A percentile compares a stretch with the other conserved stretches of the same genome.
These are phyloP conservation scores for Dactylis glomerata DNA, from an alignment of 176 grass and related monocot species.

Conservation along the genomic window DNA sequence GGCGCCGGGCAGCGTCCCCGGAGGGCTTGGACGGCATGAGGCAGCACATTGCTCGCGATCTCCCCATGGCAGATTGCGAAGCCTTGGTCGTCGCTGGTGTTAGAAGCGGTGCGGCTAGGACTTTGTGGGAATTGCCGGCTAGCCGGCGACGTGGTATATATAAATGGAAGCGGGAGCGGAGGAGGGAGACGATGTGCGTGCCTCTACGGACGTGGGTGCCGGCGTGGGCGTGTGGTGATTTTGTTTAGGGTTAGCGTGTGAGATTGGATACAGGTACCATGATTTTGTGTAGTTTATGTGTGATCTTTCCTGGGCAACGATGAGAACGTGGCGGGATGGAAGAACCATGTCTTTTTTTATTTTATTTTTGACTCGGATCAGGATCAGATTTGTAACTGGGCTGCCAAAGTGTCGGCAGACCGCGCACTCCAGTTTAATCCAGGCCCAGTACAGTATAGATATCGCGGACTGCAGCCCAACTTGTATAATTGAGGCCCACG, in stretches of 20 bases:
- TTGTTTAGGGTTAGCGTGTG: conserved; percentile 16
- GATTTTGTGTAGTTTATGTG: neutral
- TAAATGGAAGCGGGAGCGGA: conserved; percentile 24
- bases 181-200: conserved; percentile 17
- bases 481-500: too few species aligned
- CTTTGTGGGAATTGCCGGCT: conserved; percentile 5
- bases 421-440: too few species aligned
- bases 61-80: conserved; percentile 27
- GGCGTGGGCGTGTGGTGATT: neutral
- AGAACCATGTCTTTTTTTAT: neutral
- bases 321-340: conserved; percentile 51
- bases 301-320: neutral
- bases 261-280: conserved; percentile 24
- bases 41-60: conserved; percentile 42
- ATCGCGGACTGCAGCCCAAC: too few species aligned
- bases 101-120: neutral
- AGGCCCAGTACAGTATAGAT: too few species aligned
- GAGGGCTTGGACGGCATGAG: conserved; percentile 35
- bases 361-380: too few species aligned
- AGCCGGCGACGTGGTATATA: conserved; percentile 38
- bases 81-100: neutral
- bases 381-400: too few species aligned
- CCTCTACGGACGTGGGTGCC: conserved; percentile 24
- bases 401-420: too few species aligned
- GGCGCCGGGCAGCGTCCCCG: conserved; percentile 14